A percentile compares a stretch with the other conserved stretches of the same genome.
Conservation (phyloP, 306 rosid genomes). For the Prunus kanzakura region DNA sequence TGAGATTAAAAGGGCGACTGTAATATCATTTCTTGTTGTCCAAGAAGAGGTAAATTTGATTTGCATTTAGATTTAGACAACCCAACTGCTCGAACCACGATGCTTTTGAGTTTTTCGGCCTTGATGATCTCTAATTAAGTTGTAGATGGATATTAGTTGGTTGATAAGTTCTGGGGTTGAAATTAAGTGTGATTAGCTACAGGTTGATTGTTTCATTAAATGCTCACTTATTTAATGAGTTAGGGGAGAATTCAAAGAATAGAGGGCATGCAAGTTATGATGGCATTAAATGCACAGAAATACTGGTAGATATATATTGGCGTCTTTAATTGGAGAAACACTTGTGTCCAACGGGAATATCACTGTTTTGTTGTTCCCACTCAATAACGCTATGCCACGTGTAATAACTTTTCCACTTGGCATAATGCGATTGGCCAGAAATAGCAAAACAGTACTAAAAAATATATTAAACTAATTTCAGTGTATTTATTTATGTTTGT, state of each 20-base stretch:
- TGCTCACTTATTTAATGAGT: constrained; percentile 7
- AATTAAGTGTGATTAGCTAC: background rate
- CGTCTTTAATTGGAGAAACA: background rate
- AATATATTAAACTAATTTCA: no score
- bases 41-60: background rate
- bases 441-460: no score
- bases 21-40: background rate
- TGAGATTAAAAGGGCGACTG: background rate
- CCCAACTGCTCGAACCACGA: background rate
- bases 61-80: no score
- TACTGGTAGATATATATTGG: background rate
- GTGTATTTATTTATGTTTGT: no score
- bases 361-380: accelerated
- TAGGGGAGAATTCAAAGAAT: constrained; percentile 16
- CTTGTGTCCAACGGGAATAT: no score
- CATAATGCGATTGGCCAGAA: accelerated
- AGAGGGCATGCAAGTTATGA: constrained; percentile 18
- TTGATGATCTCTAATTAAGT: background rate
- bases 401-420: accelerated
- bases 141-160: background rate
- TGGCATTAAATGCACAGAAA: constrained; percentile 19
- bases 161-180: background rate
- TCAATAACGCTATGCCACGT: accelerated
- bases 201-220: constrained; percentile 10
- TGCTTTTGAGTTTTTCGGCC: background rate